Evolutionary conservation across 139 green algal species (phyloP).

Genomic region (Chlorella sp.): DNA sequence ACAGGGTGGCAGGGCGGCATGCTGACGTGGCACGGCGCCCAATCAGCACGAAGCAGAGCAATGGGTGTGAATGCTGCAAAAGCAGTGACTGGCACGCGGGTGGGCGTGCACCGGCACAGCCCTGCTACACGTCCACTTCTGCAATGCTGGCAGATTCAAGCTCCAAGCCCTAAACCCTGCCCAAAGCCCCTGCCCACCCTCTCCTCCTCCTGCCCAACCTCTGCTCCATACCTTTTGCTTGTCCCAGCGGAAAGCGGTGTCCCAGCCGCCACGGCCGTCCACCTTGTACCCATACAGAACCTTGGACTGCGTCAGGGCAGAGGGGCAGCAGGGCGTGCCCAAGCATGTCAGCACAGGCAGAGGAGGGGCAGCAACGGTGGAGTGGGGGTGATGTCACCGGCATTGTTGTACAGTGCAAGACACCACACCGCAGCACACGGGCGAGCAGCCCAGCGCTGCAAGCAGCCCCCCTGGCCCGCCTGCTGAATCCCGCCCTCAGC

Average conservation of each 20-base stretch:
- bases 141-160: neutral
- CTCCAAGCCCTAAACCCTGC: neutral
- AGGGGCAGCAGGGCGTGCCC: too few relatives aligned
- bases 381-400: neutral
- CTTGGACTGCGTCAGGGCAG: slow-evolving; percentile 26
- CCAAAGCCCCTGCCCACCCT: neutral
- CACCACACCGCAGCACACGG: too few relatives aligned
- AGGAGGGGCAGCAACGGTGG: neutral
- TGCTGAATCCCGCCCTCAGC: neutral
- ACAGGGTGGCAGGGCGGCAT: too few relatives aligned
- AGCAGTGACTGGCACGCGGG: too few relatives aligned
- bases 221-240: slow-evolving; percentile 20
- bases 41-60: too few relatives aligned
- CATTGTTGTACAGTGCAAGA: too few relatives aligned
- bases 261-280: slow-evolving; percentile 79
- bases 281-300: slow-evolving; percentile 84
- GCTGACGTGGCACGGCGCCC: too few relatives aligned
- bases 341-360: neutral
- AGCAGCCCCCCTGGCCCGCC: neutral
- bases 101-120: too few relatives aligned
- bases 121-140: too few relatives aligned
- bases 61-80: too few relatives aligned
- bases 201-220: neutral
- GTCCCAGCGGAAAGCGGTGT: slow-evolving; percentile 81
- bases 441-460: neutral